Percentiles rank a stretch among this genome's conserved stretches.
phyloP scores from a whole-genome alignment of 2,329 filamentous ascomycete species.

The Mycocentrospora acerina region DNA sequence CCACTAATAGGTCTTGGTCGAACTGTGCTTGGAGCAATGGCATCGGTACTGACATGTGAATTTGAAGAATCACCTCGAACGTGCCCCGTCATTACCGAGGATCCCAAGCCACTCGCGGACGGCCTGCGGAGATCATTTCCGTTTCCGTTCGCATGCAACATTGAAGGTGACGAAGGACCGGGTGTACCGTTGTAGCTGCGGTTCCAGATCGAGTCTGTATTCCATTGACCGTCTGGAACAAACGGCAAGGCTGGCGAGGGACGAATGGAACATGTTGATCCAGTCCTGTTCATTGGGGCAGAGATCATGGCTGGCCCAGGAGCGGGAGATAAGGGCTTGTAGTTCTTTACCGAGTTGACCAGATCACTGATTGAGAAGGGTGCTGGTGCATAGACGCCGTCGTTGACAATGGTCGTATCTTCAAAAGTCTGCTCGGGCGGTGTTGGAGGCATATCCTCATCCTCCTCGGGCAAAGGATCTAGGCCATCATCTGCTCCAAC shows the following conservation, averaged over 20 bases:
- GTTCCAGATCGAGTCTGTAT: conserved; percentile 41
- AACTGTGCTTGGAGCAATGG: conserved; percentile 11
- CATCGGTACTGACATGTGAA: conserved; percentile 42
- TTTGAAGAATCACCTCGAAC: conserved; percentile 47
- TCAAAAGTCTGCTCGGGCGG: conserved; percentile 50
- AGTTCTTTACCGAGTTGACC: conserved; percentile 41
- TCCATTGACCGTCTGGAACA: conserved; percentile 39
- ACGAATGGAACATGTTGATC: conserved; percentile 39
- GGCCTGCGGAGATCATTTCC: conserved; percentile 28
- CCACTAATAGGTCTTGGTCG: conserved; percentile 28
- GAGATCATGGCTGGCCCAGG: conserved; percentile 26
- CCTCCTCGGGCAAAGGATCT: conserved; percentile 45
- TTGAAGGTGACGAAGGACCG: conserved; percentile 32
- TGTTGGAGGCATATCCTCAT: conserved; percentile 48
- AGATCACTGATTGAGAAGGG: conserved; percentile 39
- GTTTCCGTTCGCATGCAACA: conserved; percentile 18
- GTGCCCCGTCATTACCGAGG: conserved; percentile 39
- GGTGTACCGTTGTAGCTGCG: conserved; percentile 31
- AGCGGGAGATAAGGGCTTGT: conserved; percentile 33
- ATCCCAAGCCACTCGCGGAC: conserved; percentile 34
- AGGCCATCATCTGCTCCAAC: conserved; percentile 48
- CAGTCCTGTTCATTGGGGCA: conserved; percentile 36
- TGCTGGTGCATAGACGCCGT: conserved; percentile 30
- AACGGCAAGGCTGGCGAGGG: conserved; percentile 38
- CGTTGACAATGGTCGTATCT: conserved; percentile 39